A percentile compares a stretch with the other conserved stretches of the same genome.
Conservation (phyloP, 2,329 filamentous ascomycete species). For the Ophioceras dolichostomum region DNA sequence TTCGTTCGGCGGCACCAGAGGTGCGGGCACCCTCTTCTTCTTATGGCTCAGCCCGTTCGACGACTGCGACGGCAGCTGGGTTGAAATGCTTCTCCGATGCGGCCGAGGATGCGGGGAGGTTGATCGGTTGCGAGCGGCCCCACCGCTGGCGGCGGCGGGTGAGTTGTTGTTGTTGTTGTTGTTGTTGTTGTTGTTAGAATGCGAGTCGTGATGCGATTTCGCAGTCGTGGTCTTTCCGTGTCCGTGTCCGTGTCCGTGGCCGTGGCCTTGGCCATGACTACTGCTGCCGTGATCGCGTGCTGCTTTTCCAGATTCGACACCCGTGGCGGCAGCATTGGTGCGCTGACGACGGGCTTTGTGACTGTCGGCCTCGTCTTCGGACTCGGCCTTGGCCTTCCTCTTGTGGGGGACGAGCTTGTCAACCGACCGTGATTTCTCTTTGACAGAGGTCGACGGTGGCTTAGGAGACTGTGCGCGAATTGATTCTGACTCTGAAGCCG, state of each 20-base stretch:
- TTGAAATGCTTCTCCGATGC: constrained; percentile 54
- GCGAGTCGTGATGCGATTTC: constrained; percentile 19
- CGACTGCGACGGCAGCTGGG: constrained; percentile 39
- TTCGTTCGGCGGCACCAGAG: constrained; percentile 48
- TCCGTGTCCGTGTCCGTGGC: constrained; percentile 10
- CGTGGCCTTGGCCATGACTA: constrained; percentile 15
- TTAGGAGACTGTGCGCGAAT: constrained; percentile 31
- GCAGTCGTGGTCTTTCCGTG: constrained; percentile 19
- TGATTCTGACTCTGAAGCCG: constrained; percentile 43
- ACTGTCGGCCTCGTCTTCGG: constrained; percentile 43
- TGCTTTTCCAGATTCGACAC: constrained; percentile 16
- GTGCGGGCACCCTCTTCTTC: constrained; percentile 49
- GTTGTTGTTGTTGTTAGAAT: too few species aligned
- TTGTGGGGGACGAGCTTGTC: constrained; percentile 37
- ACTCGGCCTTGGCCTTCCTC: constrained; percentile 42
- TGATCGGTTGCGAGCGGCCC: constrained; percentile 31
- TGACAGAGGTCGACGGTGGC: constrained; percentile 20
- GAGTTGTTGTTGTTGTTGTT: too few species aligned
- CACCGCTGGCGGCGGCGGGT: too few species aligned
- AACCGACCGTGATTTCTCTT: constrained; percentile 29
- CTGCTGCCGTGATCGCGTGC: constrained; percentile 19
- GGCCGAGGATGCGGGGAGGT: constrained; percentile 44
- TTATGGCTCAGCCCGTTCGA: constrained; percentile 44
- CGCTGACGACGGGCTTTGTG: constrained; percentile 43
- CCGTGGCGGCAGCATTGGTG: constrained; percentile 27